Conservation (phyloP, 2,329 filamentous ascomycete genomes). For the Phaeosphaeria sp. region DNA sequence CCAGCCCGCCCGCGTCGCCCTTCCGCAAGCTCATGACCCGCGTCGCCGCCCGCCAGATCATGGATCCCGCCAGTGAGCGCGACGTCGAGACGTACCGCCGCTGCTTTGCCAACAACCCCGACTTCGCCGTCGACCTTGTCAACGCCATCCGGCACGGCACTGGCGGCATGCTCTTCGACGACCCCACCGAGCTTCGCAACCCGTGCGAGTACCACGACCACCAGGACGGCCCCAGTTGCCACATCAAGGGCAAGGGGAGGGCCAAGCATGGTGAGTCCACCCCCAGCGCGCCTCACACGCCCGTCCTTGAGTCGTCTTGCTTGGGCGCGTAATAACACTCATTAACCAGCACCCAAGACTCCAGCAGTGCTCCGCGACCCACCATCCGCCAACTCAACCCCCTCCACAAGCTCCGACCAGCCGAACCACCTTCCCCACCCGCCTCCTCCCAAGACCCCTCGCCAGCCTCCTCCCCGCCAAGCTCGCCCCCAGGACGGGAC, state of each 20-base stretch:
- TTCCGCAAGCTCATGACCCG: conserved; percentile 59
- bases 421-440: conserved; percentile 40
- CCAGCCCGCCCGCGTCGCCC: conserved; percentile 52
- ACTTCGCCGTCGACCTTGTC: conserved; percentile 62
- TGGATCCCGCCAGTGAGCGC: conserved; percentile 60
- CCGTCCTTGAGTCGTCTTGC: conserved; percentile 19
- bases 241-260: conserved; percentile 42
- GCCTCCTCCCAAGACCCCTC: conserved; percentile 32
- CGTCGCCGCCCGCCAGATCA: conserved; percentile 64
- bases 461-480: conserved; percentile 31
- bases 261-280: conserved; percentile 47
- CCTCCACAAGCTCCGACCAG: conserved; percentile 36
- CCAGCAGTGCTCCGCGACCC: conserved; percentile 29
- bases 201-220: conserved; percentile 61
- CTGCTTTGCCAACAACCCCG: conserved; percentile 57
- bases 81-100: conserved; percentile 57
- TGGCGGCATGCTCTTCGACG: conserved; percentile 59
- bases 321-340: conserved; percentile 39
- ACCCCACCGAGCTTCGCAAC: conserved; percentile 55
- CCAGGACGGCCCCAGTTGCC: conserved; percentile 50
- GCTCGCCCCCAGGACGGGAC: conserved; percentile 40
- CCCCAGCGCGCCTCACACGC: conserved; percentile 16
- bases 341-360: conserved; percentile 47
- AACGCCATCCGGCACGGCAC: conserved; percentile 58
- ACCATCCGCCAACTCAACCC: conserved; percentile 39